Base-by-base conservation (phyloP, 2,329 filamentous ascomycete genomes). In the Fusarium secorum region DNA sequence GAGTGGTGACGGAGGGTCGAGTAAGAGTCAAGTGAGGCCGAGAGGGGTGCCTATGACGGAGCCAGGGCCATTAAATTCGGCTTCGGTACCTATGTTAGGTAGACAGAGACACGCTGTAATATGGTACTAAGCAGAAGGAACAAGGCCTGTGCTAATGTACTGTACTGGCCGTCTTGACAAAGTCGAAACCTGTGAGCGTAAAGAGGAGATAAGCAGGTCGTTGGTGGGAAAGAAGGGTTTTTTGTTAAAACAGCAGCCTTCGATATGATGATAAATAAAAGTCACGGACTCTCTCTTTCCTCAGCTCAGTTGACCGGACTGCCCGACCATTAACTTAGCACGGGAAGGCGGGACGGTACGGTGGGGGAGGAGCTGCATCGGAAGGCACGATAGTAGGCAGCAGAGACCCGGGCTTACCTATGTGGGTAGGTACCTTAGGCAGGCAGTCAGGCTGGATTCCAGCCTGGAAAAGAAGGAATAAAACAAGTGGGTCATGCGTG, bases 41-140 rank as follows among this genome's bases (percentile, higher is more conserved):
- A 68, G 65, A 71, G 68, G 68, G 68, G 68, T 71, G 63, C 54
- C 68, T 72, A 72, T 71, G 68, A 71, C 68, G 68, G 68, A 71
- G 55, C 65, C 70, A 45, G 69, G 41, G 45, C 45, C 54, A 62
- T 72, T 64, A 48, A 55, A 63, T 72, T 62, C 65, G 61, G 56
- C 46, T 33, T 33, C 22, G 46, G n/a, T 33, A 32, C n/a, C 45
- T 32, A 46, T 20, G 26, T 46, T 8, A 22, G 44, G 54, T 70
- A 70, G 68, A 49, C 54, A 70, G 70, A 57, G 55, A 58, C 51
- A 52, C 64, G 46, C 63, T 59, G 66, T 33, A 15, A 42, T 41
- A 38, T 41, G 51, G 36, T 30, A 26, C 26, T 30, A 11, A 24
- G 22, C 38, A 46, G 38, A 46, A 28, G 28, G 26, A 42, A 30